Percentiles rank a stretch among this genome's conserved stretches.
phyloP scores from a whole-genome alignment of 257 asterid species.

The Nicotiana obtusifolia region DNA sequence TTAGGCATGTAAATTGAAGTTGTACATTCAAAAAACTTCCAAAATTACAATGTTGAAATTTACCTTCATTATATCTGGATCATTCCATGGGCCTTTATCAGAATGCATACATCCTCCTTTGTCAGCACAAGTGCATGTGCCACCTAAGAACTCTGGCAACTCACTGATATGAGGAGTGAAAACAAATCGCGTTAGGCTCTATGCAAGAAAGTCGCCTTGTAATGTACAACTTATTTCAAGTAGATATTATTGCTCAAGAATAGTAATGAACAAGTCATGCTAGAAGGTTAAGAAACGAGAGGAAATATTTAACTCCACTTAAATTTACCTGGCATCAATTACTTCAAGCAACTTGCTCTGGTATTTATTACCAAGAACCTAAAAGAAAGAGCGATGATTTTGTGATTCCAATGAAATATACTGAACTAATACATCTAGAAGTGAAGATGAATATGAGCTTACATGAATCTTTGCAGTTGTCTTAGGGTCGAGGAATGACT shows the following conservation, averaged over 20 bases:
- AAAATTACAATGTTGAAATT: background rate
- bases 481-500: conserved; percentile 95
- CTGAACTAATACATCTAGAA: background rate
- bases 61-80: conserved; percentile 85
- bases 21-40: background rate
- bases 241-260: background rate
- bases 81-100: conserved; percentile 97
- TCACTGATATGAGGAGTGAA: conserved; percentile 45
- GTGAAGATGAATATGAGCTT: conserved; percentile 9
- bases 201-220: background rate
- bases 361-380: conserved; percentile 88
- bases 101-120: conserved; percentile 87
- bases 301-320: background rate
- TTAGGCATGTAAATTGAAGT: background rate
- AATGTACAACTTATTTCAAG: background rate
- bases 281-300: background rate
- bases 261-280: background rate
- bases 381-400: background rate
- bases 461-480: conserved; percentile 93
- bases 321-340: conserved; percentile 69
- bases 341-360: conserved; percentile 92
- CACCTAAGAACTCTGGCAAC: conserved; percentile 93
- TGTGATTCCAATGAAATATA: background rate
- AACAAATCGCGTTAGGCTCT: background rate
- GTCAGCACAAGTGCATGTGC: conserved; percentile 82